Evolutionary conservation across 139 green algal species (phyloP).

Genomic region (Ulvella scutata): DNA sequence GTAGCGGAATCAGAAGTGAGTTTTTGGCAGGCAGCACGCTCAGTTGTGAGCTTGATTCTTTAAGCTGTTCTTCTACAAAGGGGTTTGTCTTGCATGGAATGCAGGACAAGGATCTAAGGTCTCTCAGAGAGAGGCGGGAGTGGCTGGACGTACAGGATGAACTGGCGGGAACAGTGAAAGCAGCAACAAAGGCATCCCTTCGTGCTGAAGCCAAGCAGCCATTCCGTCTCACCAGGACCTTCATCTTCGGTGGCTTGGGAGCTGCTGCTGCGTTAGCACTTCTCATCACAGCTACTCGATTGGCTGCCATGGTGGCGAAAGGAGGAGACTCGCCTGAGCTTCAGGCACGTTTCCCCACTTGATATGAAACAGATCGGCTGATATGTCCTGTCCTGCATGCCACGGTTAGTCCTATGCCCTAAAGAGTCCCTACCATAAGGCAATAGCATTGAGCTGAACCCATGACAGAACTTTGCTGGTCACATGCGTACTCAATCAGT

Average conservation of each 20-base stretch:
- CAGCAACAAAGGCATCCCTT: constrained; percentile 34
- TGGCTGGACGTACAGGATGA: constrained; percentile 53
- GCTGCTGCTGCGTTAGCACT: constrained; percentile 56
- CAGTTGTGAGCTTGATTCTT: not conserved
- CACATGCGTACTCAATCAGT: not conserved
- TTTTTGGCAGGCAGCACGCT: constrained; percentile 1
- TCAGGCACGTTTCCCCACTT: not conserved
- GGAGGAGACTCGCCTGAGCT: not conserved
- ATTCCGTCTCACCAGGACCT: constrained; percentile 65
- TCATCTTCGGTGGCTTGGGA: constrained; percentile 54
- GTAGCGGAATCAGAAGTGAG: not conserved
- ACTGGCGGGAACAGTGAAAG: constrained; percentile 42
- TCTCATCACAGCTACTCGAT: constrained; percentile 48
- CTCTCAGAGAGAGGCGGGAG: constrained; percentile 65
- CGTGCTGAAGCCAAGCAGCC: constrained; percentile 54
- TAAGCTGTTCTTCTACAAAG: not conserved
- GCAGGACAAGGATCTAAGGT: constrained; percentile 61
- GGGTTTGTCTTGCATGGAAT: not conserved
- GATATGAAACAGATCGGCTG: not conserved
- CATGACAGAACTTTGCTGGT: not conserved
- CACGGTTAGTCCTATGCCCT: too few species aligned
- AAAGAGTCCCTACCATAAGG: not conserved
- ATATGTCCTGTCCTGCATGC: too few species aligned
- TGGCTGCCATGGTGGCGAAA: constrained; percentile 17
- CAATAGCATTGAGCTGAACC: not conserved